Conservation (phyloP, 2,329 filamentous ascomycete species). For the Dissoconium aciculare region DNA sequence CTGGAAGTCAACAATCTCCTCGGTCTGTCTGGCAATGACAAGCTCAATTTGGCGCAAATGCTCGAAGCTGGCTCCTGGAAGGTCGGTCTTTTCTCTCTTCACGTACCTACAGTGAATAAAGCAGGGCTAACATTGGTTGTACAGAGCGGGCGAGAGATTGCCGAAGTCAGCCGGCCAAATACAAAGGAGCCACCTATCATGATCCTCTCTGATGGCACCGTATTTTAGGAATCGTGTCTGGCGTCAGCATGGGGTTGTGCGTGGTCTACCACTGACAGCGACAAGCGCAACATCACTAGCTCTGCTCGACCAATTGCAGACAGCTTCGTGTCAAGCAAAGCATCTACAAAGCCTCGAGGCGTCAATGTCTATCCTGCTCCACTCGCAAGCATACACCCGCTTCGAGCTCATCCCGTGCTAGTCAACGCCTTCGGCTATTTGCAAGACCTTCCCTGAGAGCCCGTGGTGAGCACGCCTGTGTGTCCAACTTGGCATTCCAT, state of each 20-base stretch:
- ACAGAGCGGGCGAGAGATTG: slow-evolving; percentile 82
- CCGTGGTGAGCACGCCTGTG: too few relatives aligned
- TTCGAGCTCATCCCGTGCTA: slow-evolving; percentile 15
- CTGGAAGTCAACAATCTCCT: slow-evolving; percentile 54
- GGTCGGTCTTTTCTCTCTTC: too few relatives aligned
- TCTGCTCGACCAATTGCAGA: background rate
- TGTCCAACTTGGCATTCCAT: too few relatives aligned
- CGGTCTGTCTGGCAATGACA: slow-evolving; percentile 52
- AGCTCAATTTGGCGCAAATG: slow-evolving; percentile 69
- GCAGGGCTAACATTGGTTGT: slow-evolving; percentile 20
- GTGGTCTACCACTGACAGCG: too few relatives aligned
- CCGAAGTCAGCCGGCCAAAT: slow-evolving; percentile 86
- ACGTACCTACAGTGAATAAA: background rate
- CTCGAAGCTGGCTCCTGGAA: slow-evolving; percentile 97
- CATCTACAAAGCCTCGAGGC: too few relatives aligned
- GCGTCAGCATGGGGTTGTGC: slow-evolving; percentile 16
- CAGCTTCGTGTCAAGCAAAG: background rate
- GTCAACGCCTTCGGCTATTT: too few relatives aligned
- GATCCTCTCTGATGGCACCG: slow-evolving; percentile 89
- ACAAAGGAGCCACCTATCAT: slow-evolving; percentile 94
- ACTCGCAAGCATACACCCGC: slow-evolving; percentile 10
- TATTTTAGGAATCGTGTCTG: slow-evolving; percentile 49
- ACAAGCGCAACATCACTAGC: background rate
- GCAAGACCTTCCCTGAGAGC: too few relatives aligned
- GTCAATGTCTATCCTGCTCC: background rate